Evolutionary conservation across 345 rosid species (phyloP).

Genomic region (Ceriops tagal): DNA sequence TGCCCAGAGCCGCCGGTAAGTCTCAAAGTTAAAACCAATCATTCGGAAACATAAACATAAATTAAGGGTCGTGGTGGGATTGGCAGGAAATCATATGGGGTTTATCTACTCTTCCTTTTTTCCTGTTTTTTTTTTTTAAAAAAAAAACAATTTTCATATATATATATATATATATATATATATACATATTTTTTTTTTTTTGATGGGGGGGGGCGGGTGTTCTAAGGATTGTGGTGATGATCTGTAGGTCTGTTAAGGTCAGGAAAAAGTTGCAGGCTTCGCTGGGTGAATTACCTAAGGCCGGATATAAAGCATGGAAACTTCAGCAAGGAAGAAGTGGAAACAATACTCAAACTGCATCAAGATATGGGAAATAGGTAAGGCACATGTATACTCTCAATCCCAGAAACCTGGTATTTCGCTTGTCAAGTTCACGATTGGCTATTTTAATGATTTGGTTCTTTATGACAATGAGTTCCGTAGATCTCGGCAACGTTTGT

Average conservation of each 20-base stretch:
- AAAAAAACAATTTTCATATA: not conserved
- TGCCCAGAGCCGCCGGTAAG: conserved; percentile 35
- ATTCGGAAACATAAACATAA: too few relatives aligned
- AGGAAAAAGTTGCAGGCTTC: conserved; percentile 71
- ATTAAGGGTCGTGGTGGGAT: too few relatives aligned
- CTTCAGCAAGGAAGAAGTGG: conserved; percentile 48
- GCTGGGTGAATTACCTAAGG: conserved; percentile 61
- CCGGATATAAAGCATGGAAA: conserved; percentile 57
- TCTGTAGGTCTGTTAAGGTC: conserved; percentile 47
- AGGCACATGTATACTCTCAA: not conserved
- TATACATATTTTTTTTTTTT: not conserved
- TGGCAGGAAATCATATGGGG: not conserved
- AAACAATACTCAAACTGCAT: conserved; percentile 41
- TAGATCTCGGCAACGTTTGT: too few relatives aligned
- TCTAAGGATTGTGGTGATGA: not conserved
- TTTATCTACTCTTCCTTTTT: not conserved
- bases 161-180: not conserved
- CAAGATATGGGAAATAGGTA: conserved; percentile 48
- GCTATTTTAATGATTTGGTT: too few relatives aligned
- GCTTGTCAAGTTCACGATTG: not conserved
- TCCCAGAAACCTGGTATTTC: not conserved
- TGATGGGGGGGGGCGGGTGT: not conserved
- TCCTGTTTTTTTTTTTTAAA: too few relatives aligned
- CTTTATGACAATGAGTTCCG: too few relatives aligned
- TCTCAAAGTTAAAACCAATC: not conserved